Conservation (phyloP, 2,329 filamentous ascomycete species). For the Chaetothyriales sp. region DNA sequence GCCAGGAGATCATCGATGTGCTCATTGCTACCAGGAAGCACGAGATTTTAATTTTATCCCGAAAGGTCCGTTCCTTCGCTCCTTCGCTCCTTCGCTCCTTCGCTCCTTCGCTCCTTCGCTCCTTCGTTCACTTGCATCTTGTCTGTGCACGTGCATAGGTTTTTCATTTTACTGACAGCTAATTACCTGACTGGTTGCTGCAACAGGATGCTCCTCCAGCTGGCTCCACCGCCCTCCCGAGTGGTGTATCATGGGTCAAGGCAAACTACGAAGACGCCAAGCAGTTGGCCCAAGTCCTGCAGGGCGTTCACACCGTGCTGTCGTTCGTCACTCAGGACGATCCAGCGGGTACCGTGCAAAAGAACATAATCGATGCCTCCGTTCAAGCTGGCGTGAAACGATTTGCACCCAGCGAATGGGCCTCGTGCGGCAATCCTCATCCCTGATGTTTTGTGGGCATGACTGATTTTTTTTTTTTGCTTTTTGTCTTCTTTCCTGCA, state of each 20-base stretch:
- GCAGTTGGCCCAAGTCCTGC: conserved; percentile 2
- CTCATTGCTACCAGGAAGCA: conserved; percentile 38
- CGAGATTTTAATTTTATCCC: conserved; percentile 38
- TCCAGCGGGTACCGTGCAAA: conserved; percentile 1
- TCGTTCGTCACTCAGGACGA: conserved; percentile 9
- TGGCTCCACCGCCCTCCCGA: not conserved
- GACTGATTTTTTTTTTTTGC: too few relatives aligned
- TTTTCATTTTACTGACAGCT: too few relatives aligned
- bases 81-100: too few relatives aligned
- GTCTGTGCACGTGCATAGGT: too few relatives aligned
- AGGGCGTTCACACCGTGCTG: conserved; percentile 5
- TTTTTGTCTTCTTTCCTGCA: conserved; percentile 1
- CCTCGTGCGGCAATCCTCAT: conserved; percentile 6
- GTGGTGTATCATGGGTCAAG: conserved; percentile 17
- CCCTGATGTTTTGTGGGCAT: too few relatives aligned
- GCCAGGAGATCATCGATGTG: conserved; percentile 39
- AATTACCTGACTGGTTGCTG: too few relatives aligned
- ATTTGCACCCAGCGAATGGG: conserved; percentile 25
- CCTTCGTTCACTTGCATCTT: too few relatives aligned
- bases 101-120: too few relatives aligned
- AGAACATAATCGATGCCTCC: conserved; percentile 22
- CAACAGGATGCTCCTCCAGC: not conserved
- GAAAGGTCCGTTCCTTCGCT: conserved; percentile 32
- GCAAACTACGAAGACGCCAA: conserved; percentile 8
- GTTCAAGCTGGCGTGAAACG: conserved; percentile 20